Evolutionary conservation across 164 flowering plant genomes (phyloP).

Genomic region (Protea cynaroides): DNA sequence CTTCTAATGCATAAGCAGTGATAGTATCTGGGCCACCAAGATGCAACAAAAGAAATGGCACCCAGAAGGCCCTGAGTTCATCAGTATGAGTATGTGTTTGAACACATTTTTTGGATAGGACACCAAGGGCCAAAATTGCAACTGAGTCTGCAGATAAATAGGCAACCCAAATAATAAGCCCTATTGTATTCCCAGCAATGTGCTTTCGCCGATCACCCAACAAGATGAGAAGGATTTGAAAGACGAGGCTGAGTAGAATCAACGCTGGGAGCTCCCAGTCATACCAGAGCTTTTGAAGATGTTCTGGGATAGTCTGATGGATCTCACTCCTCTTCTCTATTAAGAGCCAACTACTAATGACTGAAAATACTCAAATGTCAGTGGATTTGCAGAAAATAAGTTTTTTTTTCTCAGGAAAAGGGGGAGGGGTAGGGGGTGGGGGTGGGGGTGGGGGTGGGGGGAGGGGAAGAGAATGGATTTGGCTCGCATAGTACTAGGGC

Average conservation of each 20-base stretch:
- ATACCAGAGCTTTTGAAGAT: neutral
- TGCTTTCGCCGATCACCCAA: neutral
- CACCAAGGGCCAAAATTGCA: neutral
- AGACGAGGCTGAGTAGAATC: neutral
- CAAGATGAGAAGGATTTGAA: neutral
- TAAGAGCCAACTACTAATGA: constrained; percentile 13
- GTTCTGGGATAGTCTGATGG: constrained; percentile 1
- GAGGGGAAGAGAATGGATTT: too few relatives aligned
- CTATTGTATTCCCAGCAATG: neutral
- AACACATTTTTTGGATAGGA: neutral
- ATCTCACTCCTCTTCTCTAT: constrained; percentile 16
- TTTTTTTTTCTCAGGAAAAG: too few relatives aligned
- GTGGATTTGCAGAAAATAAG: too few relatives aligned
- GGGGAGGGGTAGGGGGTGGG: too few relatives aligned
- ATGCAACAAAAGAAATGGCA: neutral
- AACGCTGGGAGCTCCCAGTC: neutral
- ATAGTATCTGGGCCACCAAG: constrained; percentile 7
- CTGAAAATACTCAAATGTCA: too few relatives aligned
- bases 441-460: too few relatives aligned
- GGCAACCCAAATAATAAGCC: neutral
- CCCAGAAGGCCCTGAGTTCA: neutral
- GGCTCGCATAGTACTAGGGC: too few relatives aligned
- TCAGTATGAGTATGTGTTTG: neutral
- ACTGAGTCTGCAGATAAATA: neutral
- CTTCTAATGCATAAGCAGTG: neutral